Percentiles rank a stretch among this genome's conserved stretches.
Evolutionary conservation across 208 protist genomes (phyloP).

Genomic region (Leishmania braziliensis): DNA sequence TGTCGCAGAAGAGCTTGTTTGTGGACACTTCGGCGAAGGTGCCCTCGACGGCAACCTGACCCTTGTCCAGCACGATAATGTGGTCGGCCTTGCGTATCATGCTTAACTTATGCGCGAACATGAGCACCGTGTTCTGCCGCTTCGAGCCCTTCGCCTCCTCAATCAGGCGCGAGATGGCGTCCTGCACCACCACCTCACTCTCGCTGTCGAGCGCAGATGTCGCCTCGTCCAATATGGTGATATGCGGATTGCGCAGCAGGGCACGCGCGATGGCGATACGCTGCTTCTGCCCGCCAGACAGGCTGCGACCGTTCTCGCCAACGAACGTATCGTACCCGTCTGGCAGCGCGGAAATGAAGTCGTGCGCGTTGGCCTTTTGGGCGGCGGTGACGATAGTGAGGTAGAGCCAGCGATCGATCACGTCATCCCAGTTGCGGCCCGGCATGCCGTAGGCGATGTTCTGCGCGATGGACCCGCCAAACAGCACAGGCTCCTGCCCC

Average conservation of each 20-base stretch:
- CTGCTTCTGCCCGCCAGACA: slow-evolving; percentile 95
- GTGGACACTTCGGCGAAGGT: slow-evolving; percentile 68
- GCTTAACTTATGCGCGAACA: slow-evolving; percentile 90
- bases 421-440: slow-evolving; percentile 76
- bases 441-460: slow-evolving; percentile 88
- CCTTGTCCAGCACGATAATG: slow-evolving; percentile 88
- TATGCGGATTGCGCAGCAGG: slow-evolving; percentile 79
- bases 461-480: slow-evolving; percentile 84
- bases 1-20: slow-evolving; percentile 64
- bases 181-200: slow-evolving; percentile 90
- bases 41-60: slow-evolving; percentile 68
- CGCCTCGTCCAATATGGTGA: slow-evolving; percentile 95
- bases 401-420: slow-evolving; percentile 78
- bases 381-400: slow-evolving; percentile 66
- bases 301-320: slow-evolving; percentile 83
- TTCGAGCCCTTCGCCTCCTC: slow-evolving; percentile 56
- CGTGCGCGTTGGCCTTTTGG: slow-evolving; percentile 84
- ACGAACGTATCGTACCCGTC: slow-evolving; percentile 92
- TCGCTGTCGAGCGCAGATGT: slow-evolving; percentile 91
- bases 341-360: slow-evolving; percentile 87
- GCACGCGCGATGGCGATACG: slow-evolving; percentile 94
- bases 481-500: slow-evolving; percentile 85
- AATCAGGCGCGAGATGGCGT: slow-evolving; percentile 79
- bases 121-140: slow-evolving; percentile 71
- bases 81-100: slow-evolving; percentile 89